Conservation (phyloP, 257 asterid genomes). For the Solanum sejunctum region DNA sequence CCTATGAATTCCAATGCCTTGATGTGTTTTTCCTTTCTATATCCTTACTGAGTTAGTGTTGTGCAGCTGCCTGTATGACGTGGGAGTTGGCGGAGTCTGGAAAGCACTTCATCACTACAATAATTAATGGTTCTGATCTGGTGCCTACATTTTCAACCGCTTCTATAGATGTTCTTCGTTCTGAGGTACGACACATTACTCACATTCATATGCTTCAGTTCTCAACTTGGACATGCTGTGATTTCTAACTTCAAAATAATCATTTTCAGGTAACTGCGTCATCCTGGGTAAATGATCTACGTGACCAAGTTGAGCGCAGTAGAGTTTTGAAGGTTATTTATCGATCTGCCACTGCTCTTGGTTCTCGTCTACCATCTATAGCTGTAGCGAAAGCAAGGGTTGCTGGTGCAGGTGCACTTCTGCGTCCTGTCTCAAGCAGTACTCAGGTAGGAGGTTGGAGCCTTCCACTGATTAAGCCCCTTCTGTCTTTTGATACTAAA, state of each 20-base stretch:
- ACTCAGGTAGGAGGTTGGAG: conserved; percentile 40
- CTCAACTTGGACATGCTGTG: neutral
- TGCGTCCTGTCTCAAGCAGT: conserved; percentile 86
- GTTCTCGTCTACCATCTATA: conserved; percentile 75
- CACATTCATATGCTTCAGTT: neutral
- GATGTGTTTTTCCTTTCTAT: neutral
- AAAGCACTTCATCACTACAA: conserved; percentile 60
- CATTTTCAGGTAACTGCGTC: conserved; percentile 65
- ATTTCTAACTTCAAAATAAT: neutral
- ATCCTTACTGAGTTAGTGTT: neutral
- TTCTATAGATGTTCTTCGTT: conserved; percentile 71
- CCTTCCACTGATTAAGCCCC: neutral
- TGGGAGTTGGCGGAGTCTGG: conserved; percentile 88
- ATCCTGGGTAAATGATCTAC: conserved; percentile 78
- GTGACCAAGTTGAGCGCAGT: conserved; percentile 77
- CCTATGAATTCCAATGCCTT: neutral
- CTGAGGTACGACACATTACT: conserved; percentile 40
- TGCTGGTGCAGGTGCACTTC: conserved; percentile 80
- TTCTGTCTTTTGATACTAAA: neutral
- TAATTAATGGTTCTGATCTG: conserved; percentile 76
- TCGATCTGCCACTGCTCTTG: conserved; percentile 79
- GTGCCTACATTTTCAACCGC: conserved; percentile 81
- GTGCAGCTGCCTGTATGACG: conserved; percentile 79
- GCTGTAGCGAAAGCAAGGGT: conserved; percentile 76
- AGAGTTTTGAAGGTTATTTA: conserved; percentile 50